Evolutionary conservation across 345 rosid species (phyloP), one percentile per base, ranked within the genome.

Genomic region (Geranium rotundifolium): DNA sequence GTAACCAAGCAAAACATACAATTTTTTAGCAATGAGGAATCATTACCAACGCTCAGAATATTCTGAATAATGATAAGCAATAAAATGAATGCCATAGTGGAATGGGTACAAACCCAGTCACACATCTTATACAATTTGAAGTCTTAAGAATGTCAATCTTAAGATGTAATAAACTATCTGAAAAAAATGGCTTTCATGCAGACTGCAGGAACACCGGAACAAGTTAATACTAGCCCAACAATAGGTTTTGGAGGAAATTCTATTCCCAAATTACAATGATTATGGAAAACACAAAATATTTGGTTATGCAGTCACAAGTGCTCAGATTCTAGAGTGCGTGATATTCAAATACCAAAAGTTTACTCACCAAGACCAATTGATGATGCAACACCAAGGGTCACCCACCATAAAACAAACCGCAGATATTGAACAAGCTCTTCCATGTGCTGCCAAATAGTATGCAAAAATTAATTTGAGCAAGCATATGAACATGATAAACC

Each of bases 351-450:
- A 61, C 17, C 46, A 13, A 30, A 64, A 61, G 16, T 65, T 34
- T 71, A 23, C 95, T 88, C 76, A 93, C 99, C 99, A 60, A 46
- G 65, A 19, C 27, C 59, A 19, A 57, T 18, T 9, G 27, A 12
- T 19, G 13, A 7, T 2, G 27, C 27, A 23, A 23, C 27, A 23
- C 27, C 27, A 23, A 23, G 27, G 27, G 27, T 2, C 27, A 57
- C 59, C n/a, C 19, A 19, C 2, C 8, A 57, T 27, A 19, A 3
- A 57, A 17, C 59, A 17, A n/a, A 15, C 10, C 4, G 10, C 27
- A 10, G 2, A 10, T 23, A 23, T 23, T 23, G 27, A 23, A 23
- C 27, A 23, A 23, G 27, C 27, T 23, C 27, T 23, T 23, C 27
- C 27, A 23, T 23, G 2, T 23, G 27, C 27, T 23, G 27, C 27